Percentiles rank a stretch among this genome's conserved stretches.
Evolutionary conservation across 805 yeast species (phyloP).

Genomic region (Ogataea siamensis): DNA sequence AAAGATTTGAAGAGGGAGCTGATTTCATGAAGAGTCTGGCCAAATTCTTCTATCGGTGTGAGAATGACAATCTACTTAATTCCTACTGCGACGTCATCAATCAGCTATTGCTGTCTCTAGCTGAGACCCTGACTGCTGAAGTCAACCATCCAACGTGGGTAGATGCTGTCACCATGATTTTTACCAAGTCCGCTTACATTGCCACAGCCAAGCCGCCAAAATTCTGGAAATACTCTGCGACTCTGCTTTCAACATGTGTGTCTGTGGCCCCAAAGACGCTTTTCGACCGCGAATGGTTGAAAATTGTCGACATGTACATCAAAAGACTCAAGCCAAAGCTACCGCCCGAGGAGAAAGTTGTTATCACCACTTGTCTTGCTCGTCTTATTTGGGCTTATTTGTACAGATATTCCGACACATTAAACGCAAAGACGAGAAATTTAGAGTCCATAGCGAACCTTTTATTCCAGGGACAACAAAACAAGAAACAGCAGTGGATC

Average conservation of each 20-base stretch:
- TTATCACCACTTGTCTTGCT: slow-evolving; percentile 62
- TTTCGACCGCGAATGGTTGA: slow-evolving; percentile 71
- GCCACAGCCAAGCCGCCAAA: slow-evolving; percentile 42
- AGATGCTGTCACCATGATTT: slow-evolving; percentile 67
- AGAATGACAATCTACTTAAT: slow-evolving; percentile 59
- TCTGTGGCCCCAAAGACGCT: slow-evolving; percentile 78
- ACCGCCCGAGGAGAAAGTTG: slow-evolving; percentile 47
- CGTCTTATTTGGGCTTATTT: slow-evolving; percentile 88
- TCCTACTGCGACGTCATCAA: slow-evolving; percentile 87
- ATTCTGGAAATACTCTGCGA: slow-evolving; percentile 67
- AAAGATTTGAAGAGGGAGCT: slow-evolving; percentile 88
- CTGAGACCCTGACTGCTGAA: slow-evolving; percentile 87
- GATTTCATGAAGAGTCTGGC: slow-evolving; percentile 84
- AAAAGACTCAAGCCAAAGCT: slow-evolving; percentile 62
- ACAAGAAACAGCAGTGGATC: slow-evolving; percentile 74
- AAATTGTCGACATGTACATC: slow-evolving; percentile 60
- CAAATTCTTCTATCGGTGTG: slow-evolving; percentile 71
- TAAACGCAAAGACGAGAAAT: slow-evolving; percentile 81
- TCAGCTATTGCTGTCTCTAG: slow-evolving; percentile 73
- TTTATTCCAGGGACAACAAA: slow-evolving; percentile 44
- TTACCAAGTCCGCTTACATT: slow-evolving; percentile 45
- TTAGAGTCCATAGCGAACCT: slow-evolving; percentile 64
- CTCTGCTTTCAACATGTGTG: slow-evolving; percentile 67
- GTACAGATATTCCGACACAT: slow-evolving; percentile 81
- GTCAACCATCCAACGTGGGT: slow-evolving; percentile 96